Evolutionary conservation across 495 filamentous ascomycete species (phyloP), one percentile per base, ranked within the genome.

Genomic region (Hypomontagnella monticulosa): DNA sequence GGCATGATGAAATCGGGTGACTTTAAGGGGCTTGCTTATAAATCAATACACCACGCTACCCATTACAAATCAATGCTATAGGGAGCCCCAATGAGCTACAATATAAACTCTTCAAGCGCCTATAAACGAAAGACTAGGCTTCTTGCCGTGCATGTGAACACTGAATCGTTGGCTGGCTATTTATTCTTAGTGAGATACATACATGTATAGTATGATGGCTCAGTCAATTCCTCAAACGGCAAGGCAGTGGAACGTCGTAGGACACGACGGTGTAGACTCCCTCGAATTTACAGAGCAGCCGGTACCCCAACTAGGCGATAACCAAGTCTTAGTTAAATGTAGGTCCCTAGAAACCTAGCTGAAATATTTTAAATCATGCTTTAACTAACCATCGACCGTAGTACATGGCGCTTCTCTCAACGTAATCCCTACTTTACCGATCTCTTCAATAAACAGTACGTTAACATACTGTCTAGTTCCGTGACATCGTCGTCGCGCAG

Each of bases 401-500:
- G 60, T 63, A 12, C 38, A 52, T 5, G 61, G 61, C 18, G 61
- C 61, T 12, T 57, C 61, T 0, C 53, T 63, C 11, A 63, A 63
- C 33, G 61, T 63, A 15, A 1, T 38, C n/a, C 32, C 15, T 32
- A 42, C 30, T 16, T 12, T 4, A 4, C 7, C 34, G 14, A 18
- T 8, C 14, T n/a, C 18, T 32, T 32, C 41, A n/a, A 30, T 4
- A 37, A 4, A 50, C 30, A 10, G 37, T 34, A 18, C 1, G 18
- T 20, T 41, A 50, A 34, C 10, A 40, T 20, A 1, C 12, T 9
- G 18, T n/a, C 34, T 12, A 63, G 61, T 63, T 37, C 38, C 57
- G 63, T 2, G 63, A 67, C 23, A 23, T 67, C 33, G 10, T 54
- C 0, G 30, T 91, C 63, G 77, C 86, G 1, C 79, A 32, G 34